These are phyloP conservation scores for Nepenthes mirabilis DNA, from an alignment of 148 eudicot species.

Conservation along the genomic window DNA sequence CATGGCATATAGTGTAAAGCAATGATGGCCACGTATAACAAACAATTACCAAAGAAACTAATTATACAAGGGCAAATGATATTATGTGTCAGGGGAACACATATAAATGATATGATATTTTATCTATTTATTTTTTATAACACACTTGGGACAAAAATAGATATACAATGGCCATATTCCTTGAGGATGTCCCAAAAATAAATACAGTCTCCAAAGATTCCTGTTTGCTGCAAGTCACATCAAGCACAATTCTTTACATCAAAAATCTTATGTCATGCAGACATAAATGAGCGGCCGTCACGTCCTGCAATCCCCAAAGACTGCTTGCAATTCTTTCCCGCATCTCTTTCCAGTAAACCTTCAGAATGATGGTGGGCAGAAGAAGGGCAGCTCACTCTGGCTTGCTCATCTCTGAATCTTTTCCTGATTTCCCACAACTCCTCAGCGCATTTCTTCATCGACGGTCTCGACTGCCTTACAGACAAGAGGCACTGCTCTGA, in stretches of 20 bases:
- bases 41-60: too few relatives aligned
- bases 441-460: conserved; percentile 65
- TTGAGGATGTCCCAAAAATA: too few relatives aligned
- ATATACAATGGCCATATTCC: too few relatives aligned
- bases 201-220: too few relatives aligned
- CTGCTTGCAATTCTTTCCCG: conserved; percentile 19
- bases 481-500: conserved; percentile 43
- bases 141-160: not conserved
- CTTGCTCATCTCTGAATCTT: conserved; percentile 23
- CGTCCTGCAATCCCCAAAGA: conserved; percentile 27
- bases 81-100: too few relatives aligned
- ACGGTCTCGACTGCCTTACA: conserved; percentile 41
- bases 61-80: too few relatives aligned
- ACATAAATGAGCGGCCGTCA: conserved; percentile 21
- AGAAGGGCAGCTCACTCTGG: not conserved
- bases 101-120: too few relatives aligned
- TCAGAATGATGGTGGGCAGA: conserved; percentile 25
- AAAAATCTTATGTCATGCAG: conserved; percentile 16
- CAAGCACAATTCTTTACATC: not conserved
- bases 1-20: too few relatives aligned
- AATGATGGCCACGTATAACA: too few relatives aligned
- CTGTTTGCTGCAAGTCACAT: too few relatives aligned
- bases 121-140: too few relatives aligned
- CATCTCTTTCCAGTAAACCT: conserved; percentile 21
- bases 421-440: conserved; percentile 51